phyloP scores from a whole-genome alignment of 139 green algal species.

The Picochlorum sp. region DNA sequence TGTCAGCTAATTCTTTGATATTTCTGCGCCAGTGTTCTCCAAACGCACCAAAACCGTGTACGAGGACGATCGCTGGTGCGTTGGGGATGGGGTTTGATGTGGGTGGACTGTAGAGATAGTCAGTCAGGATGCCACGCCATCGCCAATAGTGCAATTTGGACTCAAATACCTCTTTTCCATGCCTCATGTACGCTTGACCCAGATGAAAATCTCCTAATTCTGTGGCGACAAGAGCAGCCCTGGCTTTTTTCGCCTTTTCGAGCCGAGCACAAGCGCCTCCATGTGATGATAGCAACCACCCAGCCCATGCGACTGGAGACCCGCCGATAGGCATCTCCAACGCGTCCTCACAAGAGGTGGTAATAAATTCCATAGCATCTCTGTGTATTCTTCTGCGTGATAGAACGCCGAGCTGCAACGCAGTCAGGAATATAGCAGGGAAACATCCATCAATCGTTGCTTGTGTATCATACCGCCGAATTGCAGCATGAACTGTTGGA shows the following conservation, averaged over 20 bases:
- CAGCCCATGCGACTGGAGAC: background rate
- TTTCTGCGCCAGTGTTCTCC: slow-evolving; percentile 83
- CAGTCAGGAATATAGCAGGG: slow-evolving; percentile 44
- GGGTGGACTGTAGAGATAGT: slow-evolving; percentile 47
- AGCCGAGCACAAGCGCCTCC: slow-evolving; percentile 3
- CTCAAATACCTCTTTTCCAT: slow-evolving; percentile 12
- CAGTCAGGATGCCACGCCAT: slow-evolving; percentile 51
- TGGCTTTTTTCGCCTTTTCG: slow-evolving; percentile 14
- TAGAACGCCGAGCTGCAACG: slow-evolving; percentile 43
- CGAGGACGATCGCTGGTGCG: slow-evolving; percentile 66
- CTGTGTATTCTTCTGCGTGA: slow-evolving; percentile 35
- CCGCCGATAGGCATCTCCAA: background rate
- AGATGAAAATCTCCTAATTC: slow-evolving; percentile 62
- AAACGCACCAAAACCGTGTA: slow-evolving; percentile 96
- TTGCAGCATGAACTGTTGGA: slow-evolving; percentile 2
- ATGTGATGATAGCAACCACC: slow-evolving; percentile 21
- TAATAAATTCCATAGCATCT: background rate
- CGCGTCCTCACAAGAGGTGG: background rate
- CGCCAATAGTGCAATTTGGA: slow-evolving; percentile 41
- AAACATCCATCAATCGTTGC: slow-evolving; percentile 44
- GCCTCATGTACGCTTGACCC: slow-evolving; percentile 25
- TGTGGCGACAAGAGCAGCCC: slow-evolving; percentile 31
- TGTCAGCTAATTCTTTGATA: slow-evolving; percentile 43
- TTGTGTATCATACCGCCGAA: slow-evolving; percentile 14
- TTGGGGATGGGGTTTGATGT: slow-evolving; percentile 7